Conservation (phyloP, 441 rosid species). For the Eruca vesicaria region DNA sequence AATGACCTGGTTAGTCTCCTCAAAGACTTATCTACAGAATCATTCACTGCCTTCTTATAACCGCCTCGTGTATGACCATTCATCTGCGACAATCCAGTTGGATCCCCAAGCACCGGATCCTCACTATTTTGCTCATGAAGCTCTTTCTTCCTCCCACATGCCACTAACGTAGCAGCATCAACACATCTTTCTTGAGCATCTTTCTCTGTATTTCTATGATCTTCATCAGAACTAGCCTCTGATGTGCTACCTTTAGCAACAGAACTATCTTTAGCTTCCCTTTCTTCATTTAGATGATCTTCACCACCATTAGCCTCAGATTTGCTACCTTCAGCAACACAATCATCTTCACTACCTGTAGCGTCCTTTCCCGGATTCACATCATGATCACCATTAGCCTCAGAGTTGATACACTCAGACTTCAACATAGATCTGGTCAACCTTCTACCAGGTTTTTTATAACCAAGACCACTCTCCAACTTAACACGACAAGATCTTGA, state of each 20-base stretch:
- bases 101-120: constrained; percentile 14
- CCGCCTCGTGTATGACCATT: constrained; percentile 10
- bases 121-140: neutral
- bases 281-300: constrained; percentile 11
- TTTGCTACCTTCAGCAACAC: constrained; percentile 12
- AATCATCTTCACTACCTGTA: constrained; percentile 25
- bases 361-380: neutral
- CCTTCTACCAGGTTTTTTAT: constrained; percentile 50
- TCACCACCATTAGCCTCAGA: constrained; percentile 19
- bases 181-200: constrained; percentile 23
- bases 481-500: constrained; percentile 28
- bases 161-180: constrained; percentile 14
- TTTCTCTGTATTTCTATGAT: constrained; percentile 7
- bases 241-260: neutral
- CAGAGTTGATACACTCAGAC: neutral
- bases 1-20: constrained; percentile 47
- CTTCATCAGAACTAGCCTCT: constrained; percentile 20
- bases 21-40: constrained; percentile 33
- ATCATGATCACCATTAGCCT: constrained; percentile 24
- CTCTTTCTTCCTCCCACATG: neutral
- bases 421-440: constrained; percentile 74
- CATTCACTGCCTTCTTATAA: constrained; percentile 30
- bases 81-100: neutral
- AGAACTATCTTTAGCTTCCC: constrained; percentile 4
- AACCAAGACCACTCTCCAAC: constrained; percentile 21